Conservation (phyloP, 805 yeast genomes). For the Dipodascopsis tothii region DNA sequence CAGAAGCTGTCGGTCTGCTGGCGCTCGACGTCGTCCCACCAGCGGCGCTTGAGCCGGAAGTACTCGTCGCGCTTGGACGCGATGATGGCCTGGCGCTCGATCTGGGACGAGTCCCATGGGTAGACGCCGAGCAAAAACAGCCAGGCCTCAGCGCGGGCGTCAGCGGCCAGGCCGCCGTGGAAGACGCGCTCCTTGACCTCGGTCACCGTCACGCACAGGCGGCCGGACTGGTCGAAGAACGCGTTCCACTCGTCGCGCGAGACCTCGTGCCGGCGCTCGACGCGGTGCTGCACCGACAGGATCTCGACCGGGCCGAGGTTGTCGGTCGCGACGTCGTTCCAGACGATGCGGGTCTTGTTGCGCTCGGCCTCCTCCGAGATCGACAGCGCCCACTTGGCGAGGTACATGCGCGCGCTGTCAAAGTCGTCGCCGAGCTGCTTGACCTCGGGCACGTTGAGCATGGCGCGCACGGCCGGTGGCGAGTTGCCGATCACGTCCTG, state of each 20-base stretch:
- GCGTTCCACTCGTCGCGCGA: conserved; percentile 70
- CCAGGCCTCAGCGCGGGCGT: conserved; percentile 74
- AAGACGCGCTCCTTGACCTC: conserved; percentile 80
- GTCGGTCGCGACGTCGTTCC: conserved; percentile 32
- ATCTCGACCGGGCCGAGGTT: conserved; percentile 33
- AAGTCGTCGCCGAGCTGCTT: conserved; percentile 77
- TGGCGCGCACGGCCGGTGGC: conserved; percentile 50
- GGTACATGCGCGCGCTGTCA: conserved; percentile 82
- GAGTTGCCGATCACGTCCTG: conserved; percentile 50
- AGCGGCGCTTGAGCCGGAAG: conserved; percentile 50
- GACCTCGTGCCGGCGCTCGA: conserved; percentile 64
- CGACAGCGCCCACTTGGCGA: conserved; percentile 94
- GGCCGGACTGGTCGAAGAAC: conserved; percentile 69
- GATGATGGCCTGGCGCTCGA: conserved; percentile 56
- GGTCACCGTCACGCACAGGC: conserved; percentile 59
- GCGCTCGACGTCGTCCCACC: conserved; percentile 60
- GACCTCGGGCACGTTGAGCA: conserved; percentile 73
- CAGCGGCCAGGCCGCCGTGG: conserved; percentile 73
- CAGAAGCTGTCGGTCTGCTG: conserved; percentile 60
- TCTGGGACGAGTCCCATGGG: conserved; percentile 77
- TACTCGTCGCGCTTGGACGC: conserved; percentile 55
- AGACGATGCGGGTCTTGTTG: conserved; percentile 34
- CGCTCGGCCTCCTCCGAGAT: conserved; percentile 86
- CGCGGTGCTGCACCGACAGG: conserved; percentile 43
- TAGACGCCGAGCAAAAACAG: conserved; percentile 70